Conservation (phyloP, 23 red algal species). For the Gracilariopsis chorda region DNA sequence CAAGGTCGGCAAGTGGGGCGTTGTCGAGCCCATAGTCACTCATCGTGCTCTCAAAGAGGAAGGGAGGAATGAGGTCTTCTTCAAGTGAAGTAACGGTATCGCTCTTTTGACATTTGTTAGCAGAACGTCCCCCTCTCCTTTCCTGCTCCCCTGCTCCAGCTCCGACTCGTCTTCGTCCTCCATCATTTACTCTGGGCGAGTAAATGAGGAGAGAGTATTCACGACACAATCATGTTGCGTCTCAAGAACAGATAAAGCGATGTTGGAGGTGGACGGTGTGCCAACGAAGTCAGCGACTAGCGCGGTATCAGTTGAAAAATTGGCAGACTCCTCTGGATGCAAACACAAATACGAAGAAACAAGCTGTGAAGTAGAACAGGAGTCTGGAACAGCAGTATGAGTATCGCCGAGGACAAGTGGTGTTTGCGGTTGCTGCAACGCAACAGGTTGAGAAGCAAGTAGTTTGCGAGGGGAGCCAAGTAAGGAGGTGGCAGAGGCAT, state of each 20-base stretch:
- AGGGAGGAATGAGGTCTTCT: slow-evolving; percentile 12
- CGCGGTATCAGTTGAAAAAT: not conserved
- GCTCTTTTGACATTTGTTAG: slow-evolving; percentile 20
- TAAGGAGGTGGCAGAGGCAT: not conserved
- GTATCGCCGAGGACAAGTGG: not conserved
- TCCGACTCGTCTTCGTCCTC: not conserved
- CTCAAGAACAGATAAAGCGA: not conserved
- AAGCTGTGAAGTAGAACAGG: not conserved
- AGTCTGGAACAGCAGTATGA: not conserved
- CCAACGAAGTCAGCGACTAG: not conserved
- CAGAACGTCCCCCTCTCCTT: slow-evolving; percentile 2
- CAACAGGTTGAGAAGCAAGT: not conserved
- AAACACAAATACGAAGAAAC: not conserved
- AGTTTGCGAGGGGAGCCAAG: not conserved
- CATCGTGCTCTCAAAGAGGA: slow-evolving; percentile 17
- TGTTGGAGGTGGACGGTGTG: not conserved
- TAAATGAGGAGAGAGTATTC: not conserved
- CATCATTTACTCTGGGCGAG: too few species aligned
- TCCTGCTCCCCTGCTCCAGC: not conserved
- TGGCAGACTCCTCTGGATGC: not conserved
- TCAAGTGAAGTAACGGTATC: slow-evolving; percentile 4
- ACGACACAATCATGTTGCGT: not conserved
- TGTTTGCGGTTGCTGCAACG: not conserved
- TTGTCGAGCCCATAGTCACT: slow-evolving; percentile 33
- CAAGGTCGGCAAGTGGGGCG: slow-evolving; percentile 9